Conservation (phyloP, 441 rosid species). For the Jatropha multifida region DNA sequence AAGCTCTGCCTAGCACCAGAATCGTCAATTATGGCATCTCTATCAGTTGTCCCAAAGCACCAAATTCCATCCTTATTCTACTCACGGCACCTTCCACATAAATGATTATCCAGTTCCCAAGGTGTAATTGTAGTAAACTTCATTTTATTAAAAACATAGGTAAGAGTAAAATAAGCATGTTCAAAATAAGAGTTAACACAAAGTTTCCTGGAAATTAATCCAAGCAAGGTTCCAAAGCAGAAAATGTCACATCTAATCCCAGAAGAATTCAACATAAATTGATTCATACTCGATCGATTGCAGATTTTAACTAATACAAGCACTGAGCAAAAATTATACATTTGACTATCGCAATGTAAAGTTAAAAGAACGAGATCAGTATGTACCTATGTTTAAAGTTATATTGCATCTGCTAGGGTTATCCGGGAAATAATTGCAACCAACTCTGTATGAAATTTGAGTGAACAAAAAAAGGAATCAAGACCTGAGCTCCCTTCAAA, state of each 20-base stretch:
- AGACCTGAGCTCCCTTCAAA: neutral
- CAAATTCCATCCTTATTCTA: neutral
- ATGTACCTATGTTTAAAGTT: neutral
- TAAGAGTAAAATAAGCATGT: neutral
- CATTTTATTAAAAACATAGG: neutral
- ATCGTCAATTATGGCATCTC: neutral
- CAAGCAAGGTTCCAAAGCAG: neutral
- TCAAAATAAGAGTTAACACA: neutral
- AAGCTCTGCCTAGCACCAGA: neutral
- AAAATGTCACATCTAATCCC: neutral
- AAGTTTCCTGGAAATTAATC: neutral
- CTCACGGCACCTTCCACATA: neutral
- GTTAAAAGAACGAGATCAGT: neutral
- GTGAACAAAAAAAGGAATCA: neutral
- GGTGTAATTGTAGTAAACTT: neutral
- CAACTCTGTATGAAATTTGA: neutral
- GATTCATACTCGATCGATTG: neutral
- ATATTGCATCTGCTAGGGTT: neutral
- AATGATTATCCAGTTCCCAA: neutral
- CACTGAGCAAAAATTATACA: neutral
- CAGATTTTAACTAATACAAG: neutral
- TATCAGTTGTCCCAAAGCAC: neutral
- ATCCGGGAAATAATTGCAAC: neutral
- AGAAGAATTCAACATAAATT: neutral
- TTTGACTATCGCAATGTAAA: neutral